Evolutionary conservation across 345 rosid species (phyloP), one percentile per base, ranked within the genome.

Genomic region (Ricinus communis): DNA sequence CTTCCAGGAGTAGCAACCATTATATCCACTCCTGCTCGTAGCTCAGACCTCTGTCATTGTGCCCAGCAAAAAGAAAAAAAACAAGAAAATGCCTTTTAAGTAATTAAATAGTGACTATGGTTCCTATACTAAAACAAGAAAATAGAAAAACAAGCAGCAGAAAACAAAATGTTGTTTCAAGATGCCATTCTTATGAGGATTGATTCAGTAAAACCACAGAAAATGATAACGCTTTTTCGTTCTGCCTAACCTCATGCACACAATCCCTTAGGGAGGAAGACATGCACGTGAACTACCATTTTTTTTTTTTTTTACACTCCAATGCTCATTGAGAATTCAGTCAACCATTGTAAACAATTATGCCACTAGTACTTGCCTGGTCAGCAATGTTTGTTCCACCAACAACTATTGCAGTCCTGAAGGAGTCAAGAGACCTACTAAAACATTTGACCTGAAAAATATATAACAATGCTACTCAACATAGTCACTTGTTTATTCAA

Each of bases 1-100:
- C 85, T 74, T 68, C 85, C 85, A 27, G 85, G 85, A 74, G 85
- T 82, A 64, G 83, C 85, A 68, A 82, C 83, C 36, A 79, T 71
- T 57, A 82, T 65, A 56, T 46, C 70, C 69, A 76, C 79, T 14
- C 85, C 83, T 21, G 70, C 79, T 25, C 83, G 71, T 49, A 82
- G 76, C 59, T 79, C 79, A 41, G 68, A 52, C 60, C 79, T 67
- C 85, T 82, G 62, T 52, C 65, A 74, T 5, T 22, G 63, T 9
- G 40, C 36, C 43, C 72, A 59, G 5, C 22, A 64, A 62, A 52
- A 78, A 62, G 28, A 54, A 58, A 30, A 9, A 14, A 58, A 59
- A 38, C 15, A 68, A 58, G 4, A 49, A 36, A 10, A 52, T 25
- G 49, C 55, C 63, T n/a, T n/a, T 65, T 22, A 55, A 22, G 33